phyloP scores from a whole-genome alignment of 257 asterid species.

The Jaltomata sinuosa region DNA sequence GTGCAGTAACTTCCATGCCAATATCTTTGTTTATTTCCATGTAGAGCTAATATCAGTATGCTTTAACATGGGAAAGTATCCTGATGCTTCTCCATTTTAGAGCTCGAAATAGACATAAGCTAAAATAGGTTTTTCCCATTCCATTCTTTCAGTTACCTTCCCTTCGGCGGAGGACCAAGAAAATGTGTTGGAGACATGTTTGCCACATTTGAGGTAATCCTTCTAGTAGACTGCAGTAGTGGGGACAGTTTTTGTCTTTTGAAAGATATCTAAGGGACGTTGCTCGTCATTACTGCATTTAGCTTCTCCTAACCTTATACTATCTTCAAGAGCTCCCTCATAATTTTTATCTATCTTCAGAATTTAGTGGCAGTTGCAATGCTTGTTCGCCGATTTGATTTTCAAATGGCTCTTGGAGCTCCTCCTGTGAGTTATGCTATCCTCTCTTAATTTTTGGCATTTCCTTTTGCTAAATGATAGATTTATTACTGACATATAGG shows the following conservation, averaged over 20 bases:
- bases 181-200: slow-evolving; percentile 97
- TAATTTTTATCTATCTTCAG: slow-evolving; percentile 22
- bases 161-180: slow-evolving; percentile 99
- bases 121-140: background rate
- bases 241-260: background rate
- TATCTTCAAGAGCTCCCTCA: background rate
- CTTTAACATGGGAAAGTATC: background rate
- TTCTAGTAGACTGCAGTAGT: background rate
- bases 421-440: slow-evolving; percentile 68
- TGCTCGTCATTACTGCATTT: background rate
- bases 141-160: slow-evolving; percentile 62
- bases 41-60: background rate
- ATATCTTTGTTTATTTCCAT: background rate
- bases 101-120: background rate
- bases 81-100: background rate
- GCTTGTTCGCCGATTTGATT: slow-evolving; percentile 86
- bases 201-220: slow-evolving; percentile 83
- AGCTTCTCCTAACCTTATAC: background rate
- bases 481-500: background rate
- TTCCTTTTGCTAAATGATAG: background rate
- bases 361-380: slow-evolving; percentile 72
- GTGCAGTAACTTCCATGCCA: background rate
- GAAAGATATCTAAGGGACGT: background rate
- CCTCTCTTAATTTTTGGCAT: background rate
- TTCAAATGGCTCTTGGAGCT: slow-evolving; percentile 84